Evolutionary conservation across 2,329 filamentous ascomycete species (phyloP), one percentile per base, ranked within the genome.

Genomic region (Colletotrichum melonis): DNA sequence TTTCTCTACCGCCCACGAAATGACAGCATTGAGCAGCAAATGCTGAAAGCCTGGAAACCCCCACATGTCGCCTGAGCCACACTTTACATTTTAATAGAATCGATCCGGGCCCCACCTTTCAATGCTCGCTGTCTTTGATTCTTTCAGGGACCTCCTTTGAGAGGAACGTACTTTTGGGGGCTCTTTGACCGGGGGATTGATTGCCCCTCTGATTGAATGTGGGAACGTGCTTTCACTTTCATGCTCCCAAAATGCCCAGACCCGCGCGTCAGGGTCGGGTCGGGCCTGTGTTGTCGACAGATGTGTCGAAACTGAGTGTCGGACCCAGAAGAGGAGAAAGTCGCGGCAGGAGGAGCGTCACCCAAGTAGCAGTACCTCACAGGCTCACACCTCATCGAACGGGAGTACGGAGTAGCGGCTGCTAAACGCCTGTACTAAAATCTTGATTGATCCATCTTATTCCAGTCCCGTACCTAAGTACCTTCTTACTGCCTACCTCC

Each of bases 241-340:
- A 49, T 49, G 42, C 42, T 49, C 42, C 42, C 14, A 49, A 49
- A 49, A 57, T 67, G 63, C 68, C 68, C 32, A 67, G 69, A 69
- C 65, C 58, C 65, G 26, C 66, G 52, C 32, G 69, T 69, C 59
- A 65, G 65, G n/a, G 49, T 35, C 54, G 59, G 28, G 57, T 63
- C 65, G 69, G 69, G 52, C 58, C 38, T 63, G 64, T 59, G 38
- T 63, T 71, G 63, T 65, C 69, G 70, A 69, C 59, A 59, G 59
- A 69, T 72, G 69, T 64, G 67, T 49, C 42, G 42, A 49, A 49
- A 59, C 64, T 56, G 55, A 59, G 64, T 60, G 56, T 68, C 49
- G 58, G 69, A 63, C 69, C 58, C 52, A 69, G 49, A 42, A 30
- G 67, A 70, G 52, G 66, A 38, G 30, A 63, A 24, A 67, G 56